Evolutionary conservation across 2,329 filamentous ascomycete genomes (phyloP), one percentile per base, ranked within the genome.

Genomic region (Exophiala sideris): DNA sequence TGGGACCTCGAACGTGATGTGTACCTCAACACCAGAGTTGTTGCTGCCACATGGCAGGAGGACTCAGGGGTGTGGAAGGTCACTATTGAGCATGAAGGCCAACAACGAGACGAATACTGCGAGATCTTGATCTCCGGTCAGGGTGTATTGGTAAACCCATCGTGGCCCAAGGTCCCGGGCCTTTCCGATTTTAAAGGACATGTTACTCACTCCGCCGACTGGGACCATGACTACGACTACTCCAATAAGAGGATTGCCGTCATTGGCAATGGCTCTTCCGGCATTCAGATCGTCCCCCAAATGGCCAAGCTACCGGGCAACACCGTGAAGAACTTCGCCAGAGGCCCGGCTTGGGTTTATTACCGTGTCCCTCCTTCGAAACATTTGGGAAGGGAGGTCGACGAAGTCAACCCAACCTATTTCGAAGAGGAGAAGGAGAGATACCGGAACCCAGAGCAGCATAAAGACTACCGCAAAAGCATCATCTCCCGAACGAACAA

Each of bases 101-200:
- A 44, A n/a, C 24, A 45, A 3, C 52, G 48, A 14, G 44, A 35
- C 10, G 56, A 58, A 20, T 58, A 42, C 32, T 74, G 74, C 5
- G 78, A 82, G 59, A 82, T 83, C 51, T 67, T 84, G 12, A 71
- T 83, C 18, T 81, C 77, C 9, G 81, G 77, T 2, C 80, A 83
- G 20, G 81, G 82, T 1, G 79, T 83, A 59, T 66, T 84, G 14
- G 46, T 48, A 44, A 29, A 29, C 24, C 24, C 24, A 29, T 29
- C 24, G 24, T 29, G 24, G 24, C 24, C 24, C 24, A 29, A 29
- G 24, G 24, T 29, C 24, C 24, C 24, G 4, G 24, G 24, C 24
- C 24, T 29, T 29, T 29, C 24, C 24, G 7, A 29, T 29, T 29
- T 29, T 8, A 29, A 4, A 29, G 24, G 24, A 29, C 24, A 29